Base-by-base conservation (phyloP, 345 rosid species). In the Erysimum cheiranthoides region DNA sequence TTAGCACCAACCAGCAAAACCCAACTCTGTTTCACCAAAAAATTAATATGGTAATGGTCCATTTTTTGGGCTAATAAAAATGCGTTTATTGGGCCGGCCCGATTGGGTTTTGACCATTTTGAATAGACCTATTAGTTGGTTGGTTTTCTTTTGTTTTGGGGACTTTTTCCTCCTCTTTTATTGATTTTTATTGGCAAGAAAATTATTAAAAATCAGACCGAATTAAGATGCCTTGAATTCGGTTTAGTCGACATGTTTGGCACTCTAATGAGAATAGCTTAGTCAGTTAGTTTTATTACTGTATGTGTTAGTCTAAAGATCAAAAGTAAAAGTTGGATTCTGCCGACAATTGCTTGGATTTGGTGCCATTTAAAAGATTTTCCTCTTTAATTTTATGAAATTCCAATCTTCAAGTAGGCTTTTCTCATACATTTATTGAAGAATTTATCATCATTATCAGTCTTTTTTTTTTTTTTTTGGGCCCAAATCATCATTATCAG, bases 301-400 rank as follows among this genome's bases (percentile, higher is more conserved):
- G n/a, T n/a, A 18, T 31, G 46, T 9, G 7, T 16, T 73, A 43
- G 64, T 74, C 77, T 73, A 63, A 73, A 74, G 38, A 34, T 66
- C n/a, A 54, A 74, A 54, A 74, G 71, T 74, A 63, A 66, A 66
- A 73, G 73, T 57, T 45, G 49, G 73, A 66, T 66, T 66, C 59
- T 76, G 74, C 70, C 79, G 79, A 76, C 79, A 76, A 61, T 43
- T 28, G 2, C 50, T 69, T 76, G 49, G 70, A 70, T 76, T 76
- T 76, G 40, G 57, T 76, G 70, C 79, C 60, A 9, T 43, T 69
- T 43, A 39, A 30, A 52, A 69, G 74, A 39, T 61, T 69, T 61
- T 10, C 13, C 25, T 60, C 16, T 49, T 68, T 59, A 32, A 38
- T 21, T 40, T 58, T 53, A 59, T 68, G 28, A 49, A 39, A 21